Conservation (phyloP, 495 filamentous ascomycete genomes). For the Penicillium bovifimosum region DNA sequence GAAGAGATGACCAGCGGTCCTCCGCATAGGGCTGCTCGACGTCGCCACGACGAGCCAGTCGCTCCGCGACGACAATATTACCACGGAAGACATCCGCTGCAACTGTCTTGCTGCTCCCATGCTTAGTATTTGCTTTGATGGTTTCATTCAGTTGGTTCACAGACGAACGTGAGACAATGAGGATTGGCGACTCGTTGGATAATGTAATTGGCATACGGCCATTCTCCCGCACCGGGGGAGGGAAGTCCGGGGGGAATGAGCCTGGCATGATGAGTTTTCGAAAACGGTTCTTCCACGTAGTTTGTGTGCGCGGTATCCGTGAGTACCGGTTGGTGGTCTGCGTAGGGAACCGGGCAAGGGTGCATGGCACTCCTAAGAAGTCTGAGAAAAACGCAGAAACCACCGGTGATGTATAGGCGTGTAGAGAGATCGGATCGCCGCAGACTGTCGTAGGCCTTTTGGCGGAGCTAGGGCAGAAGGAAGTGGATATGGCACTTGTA, state of each 20-base stretch:
- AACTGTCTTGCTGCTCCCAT: slow-evolving; percentile 44
- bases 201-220: slow-evolving; percentile 59
- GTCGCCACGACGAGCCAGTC: slow-evolving; percentile 31
- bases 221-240: slow-evolving; percentile 35
- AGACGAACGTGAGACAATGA: slow-evolving; percentile 74
- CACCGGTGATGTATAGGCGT: slow-evolving; percentile 57
- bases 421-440: slow-evolving; percentile 64
- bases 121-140: slow-evolving; percentile 51
- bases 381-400: slow-evolving; percentile 70
- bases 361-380: slow-evolving; percentile 68
- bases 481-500: slow-evolving; percentile 46
- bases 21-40: slow-evolving; percentile 52
- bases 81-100: slow-evolving; percentile 72
- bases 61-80: slow-evolving; percentile 70
- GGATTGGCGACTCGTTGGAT: slow-evolving; percentile 88
- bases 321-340: slow-evolving; percentile 55
- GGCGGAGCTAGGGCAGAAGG: slow-evolving; percentile 28
- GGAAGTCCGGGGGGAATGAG: slow-evolving; percentile 50
- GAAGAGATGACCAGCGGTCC: slow-evolving; percentile 41
- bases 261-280: slow-evolving; percentile 47
- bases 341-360: slow-evolving; percentile 73
- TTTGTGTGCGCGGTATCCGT: slow-evolving; percentile 35
- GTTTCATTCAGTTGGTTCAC: slow-evolving; percentile 68
- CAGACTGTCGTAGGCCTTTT: slow-evolving; percentile 61
- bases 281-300: slow-evolving; percentile 22